Conservation (phyloP, 768 basidiomycete species). For the Rhizopogon roseolus region DNA sequence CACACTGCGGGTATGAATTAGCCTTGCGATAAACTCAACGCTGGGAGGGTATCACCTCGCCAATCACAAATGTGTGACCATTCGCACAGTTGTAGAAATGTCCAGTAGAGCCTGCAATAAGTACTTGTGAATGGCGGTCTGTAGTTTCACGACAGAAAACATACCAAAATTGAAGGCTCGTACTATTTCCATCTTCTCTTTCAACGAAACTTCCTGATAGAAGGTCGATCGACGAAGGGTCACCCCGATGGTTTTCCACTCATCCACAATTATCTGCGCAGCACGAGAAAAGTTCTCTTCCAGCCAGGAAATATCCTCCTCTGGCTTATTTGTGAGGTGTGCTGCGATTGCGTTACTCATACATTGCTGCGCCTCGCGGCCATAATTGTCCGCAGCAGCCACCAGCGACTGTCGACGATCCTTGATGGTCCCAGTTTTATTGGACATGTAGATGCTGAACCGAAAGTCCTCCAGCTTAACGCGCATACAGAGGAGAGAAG, state of each 20-base stretch:
- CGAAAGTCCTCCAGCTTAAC: slow-evolving; percentile 45
- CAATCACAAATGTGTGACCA: slow-evolving; percentile 59
- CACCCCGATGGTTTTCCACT: slow-evolving; percentile 40
- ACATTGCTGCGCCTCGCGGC: slow-evolving; percentile 1
- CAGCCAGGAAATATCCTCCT: slow-evolving; percentile 36
- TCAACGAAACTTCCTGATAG: slow-evolving; percentile 47
- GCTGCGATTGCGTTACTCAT: not conserved
- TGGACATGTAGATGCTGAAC: slow-evolving; percentile 37
- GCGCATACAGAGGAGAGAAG: slow-evolving; percentile 39
- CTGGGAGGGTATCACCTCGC: slow-evolving; percentile 34
- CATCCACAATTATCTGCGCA: slow-evolving; percentile 34
- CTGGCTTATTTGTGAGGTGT: slow-evolving; percentile 20
- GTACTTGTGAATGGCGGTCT: not conserved
- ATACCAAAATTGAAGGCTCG: slow-evolving; percentile 46
- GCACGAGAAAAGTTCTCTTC: slow-evolving; percentile 33
- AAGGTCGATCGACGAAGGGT: slow-evolving; percentile 36
- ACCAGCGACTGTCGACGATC: slow-evolving; percentile 19
- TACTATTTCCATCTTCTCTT: slow-evolving; percentile 49
- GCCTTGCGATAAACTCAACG: not conserved
- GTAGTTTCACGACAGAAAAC: slow-evolving; percentile 1
- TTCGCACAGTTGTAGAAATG: slow-evolving; percentile 52
- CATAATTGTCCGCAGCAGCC: slow-evolving; percentile 12
- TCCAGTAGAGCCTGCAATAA: slow-evolving; percentile 30
- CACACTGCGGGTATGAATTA: slow-evolving; percentile 39
- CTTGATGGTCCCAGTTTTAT: slow-evolving; percentile 11